Conservation (phyloP, 1,284 basidiomycete genomes). For the Sporisorium graminicola region DNA sequence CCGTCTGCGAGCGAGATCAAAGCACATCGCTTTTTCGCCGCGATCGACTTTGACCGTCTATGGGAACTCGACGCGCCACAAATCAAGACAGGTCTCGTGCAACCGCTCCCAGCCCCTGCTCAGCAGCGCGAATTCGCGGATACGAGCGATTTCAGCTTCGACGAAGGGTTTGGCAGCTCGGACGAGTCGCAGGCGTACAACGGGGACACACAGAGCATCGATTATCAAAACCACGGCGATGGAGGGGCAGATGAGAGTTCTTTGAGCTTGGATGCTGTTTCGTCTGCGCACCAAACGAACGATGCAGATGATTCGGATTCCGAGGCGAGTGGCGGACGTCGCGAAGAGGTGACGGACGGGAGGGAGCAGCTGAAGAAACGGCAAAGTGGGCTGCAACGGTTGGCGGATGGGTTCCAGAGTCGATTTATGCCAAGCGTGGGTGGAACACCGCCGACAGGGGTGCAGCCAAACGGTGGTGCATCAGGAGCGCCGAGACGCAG, state of each 20-base stretch:
- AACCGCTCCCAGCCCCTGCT: conserved; percentile 21
- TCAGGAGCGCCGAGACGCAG: conserved; percentile 22
- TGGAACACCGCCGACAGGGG: not conserved
- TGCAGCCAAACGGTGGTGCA: not conserved
- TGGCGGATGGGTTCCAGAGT: conserved; percentile 33
- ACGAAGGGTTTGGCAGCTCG: conserved; percentile 44
- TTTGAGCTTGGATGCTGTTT: not conserved
- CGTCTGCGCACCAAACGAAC: not conserved
- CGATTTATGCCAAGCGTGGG: conserved; percentile 19
- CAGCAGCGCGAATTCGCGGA: conserved; percentile 5
- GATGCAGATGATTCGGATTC: conserved; percentile 46
- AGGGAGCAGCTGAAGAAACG: conserved; percentile 12
- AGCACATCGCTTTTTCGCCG: conserved; percentile 52
- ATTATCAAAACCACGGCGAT: conserved; percentile 13
- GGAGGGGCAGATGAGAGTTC: conserved; percentile 5
- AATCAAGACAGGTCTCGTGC: conserved; percentile 49
- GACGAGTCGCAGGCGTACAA: conserved; percentile 41
- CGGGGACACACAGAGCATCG: conserved; percentile 43
- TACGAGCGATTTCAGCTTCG: conserved; percentile 50
- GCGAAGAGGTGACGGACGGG: conserved; percentile 4
- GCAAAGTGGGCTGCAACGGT: conserved; percentile 34
- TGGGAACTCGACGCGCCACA: conserved; percentile 47
- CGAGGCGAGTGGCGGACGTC: conserved; percentile 7
- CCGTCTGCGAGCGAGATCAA: conserved; percentile 44
- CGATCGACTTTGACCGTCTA: conserved; percentile 48